Conservation (phyloP, 1,139 yeast species). For the Lodderomyces parapsilosis region DNA sequence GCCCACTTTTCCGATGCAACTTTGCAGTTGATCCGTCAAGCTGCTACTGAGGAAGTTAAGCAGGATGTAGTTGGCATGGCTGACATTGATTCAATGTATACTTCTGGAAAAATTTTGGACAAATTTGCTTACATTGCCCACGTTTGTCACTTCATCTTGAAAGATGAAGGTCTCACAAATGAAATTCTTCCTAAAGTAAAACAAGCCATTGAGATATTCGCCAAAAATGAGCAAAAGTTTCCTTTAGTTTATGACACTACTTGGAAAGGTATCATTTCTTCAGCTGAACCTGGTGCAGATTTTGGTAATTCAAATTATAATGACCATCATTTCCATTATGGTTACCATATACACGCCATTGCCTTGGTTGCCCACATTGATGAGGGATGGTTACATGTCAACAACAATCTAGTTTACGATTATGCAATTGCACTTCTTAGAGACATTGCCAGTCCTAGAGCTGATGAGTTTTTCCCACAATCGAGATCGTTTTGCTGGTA, state of each 20-base stretch:
- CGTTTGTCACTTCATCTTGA: constrained; percentile 55
- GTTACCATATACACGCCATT: constrained; percentile 73
- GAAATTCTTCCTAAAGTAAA: constrained; percentile 51
- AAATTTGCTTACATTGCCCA: constrained; percentile 73
- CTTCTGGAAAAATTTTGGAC: constrained; percentile 71
- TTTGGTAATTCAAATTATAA: constrained; percentile 77
- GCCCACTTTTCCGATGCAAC: constrained; percentile 41
- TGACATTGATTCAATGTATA: constrained; percentile 70
- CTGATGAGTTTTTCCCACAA: constrained; percentile 39
- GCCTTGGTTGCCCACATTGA: constrained; percentile 64
- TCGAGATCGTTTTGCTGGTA: constrained; percentile 45
- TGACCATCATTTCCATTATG: constrained; percentile 83
- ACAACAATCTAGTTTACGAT: constrained; percentile 26
- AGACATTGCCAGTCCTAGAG: constrained; percentile 42
- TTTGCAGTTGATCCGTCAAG: constrained; percentile 36
- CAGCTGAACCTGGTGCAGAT: constrained; percentile 66
- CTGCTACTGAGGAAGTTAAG: constrained; percentile 52
- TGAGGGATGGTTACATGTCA: constrained; percentile 26
- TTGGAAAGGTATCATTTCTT: constrained; percentile 75
- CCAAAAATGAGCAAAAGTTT: constrained; percentile 53
- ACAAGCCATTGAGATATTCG: constrained; percentile 58
- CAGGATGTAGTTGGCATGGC: constrained; percentile 59
- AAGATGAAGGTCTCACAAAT: constrained; percentile 45
- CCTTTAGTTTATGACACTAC: constrained; percentile 66
- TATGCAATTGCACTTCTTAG: constrained; percentile 37